These are phyloP conservation scores for Backusella mclennaniae DNA, from an alignment of 192 early-diverging fungal species.

Conservation along the genomic window DNA sequence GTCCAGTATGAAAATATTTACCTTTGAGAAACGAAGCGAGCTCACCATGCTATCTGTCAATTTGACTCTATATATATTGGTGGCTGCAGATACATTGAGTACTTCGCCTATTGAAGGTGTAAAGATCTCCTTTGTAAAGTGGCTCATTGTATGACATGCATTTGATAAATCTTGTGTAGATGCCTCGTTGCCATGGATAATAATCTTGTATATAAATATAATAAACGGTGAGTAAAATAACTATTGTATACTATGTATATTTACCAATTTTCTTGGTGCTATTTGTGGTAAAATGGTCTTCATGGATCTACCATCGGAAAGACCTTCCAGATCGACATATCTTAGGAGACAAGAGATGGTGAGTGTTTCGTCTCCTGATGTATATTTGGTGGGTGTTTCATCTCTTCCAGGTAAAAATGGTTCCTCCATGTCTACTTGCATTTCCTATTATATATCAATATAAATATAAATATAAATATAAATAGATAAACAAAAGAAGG, in stretches of 20 bases:
- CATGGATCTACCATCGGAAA: slow-evolving; percentile 82
- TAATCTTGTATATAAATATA: slow-evolving; percentile 44
- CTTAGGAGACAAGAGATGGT: slow-evolving; percentile 69
- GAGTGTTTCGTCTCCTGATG: slow-evolving; percentile 54
- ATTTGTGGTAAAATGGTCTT: slow-evolving; percentile 84
- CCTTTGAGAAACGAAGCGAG: slow-evolving; percentile 70
- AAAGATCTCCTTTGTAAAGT: slow-evolving; percentile 83
- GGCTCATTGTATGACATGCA: slow-evolving; percentile 58
- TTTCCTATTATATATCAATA: slow-evolving; percentile 13
- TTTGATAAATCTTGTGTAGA: slow-evolving; percentile 65
- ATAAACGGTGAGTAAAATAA: not conserved
- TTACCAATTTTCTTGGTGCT: slow-evolving; percentile 76
- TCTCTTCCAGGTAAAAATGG: slow-evolving; percentile 58
- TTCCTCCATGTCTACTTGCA: slow-evolving; percentile 39
- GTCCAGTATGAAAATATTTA: slow-evolving; percentile 25
- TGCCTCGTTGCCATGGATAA: slow-evolving; percentile 82
- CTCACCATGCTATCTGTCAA: slow-evolving; percentile 88
- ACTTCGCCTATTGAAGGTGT: slow-evolving; percentile 80
- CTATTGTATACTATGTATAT: not conserved
- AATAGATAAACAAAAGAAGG: not conserved
- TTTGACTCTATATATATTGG: slow-evolving; percentile 84
- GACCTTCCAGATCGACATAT: slow-evolving; percentile 93
- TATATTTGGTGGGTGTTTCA: slow-evolving; percentile 79
- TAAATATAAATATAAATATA: not conserved
- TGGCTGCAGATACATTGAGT: slow-evolving; percentile 86